Evolutionary conservation across 768 basidiomycete genomes (phyloP).

Genomic region (Fistulinella prunicolor): DNA sequence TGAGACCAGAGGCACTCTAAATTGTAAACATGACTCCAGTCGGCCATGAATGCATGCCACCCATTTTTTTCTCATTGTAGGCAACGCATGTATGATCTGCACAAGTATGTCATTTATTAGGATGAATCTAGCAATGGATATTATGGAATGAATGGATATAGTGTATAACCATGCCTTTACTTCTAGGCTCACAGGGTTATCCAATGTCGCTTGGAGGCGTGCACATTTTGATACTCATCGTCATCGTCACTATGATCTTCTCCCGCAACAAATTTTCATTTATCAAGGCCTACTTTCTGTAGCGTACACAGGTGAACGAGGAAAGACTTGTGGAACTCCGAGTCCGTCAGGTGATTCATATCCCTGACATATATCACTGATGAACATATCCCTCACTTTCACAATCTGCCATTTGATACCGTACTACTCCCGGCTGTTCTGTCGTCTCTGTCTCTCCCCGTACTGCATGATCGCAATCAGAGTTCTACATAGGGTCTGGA

Average conservation of each 20-base stretch:
- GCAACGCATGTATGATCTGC: constrained; percentile 12
- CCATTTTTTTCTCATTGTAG: neutral
- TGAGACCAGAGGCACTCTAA: too few relatives aligned
- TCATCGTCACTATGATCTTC: constrained; percentile 37
- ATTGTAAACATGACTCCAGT: too few relatives aligned
- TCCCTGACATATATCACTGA: neutral
- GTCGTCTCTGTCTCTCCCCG: constrained; percentile 57
- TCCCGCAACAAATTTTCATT: constrained; percentile 41
- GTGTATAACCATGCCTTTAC: constrained; percentile 19
- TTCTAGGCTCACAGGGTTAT: constrained; percentile 20
- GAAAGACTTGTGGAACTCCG: constrained; percentile 66
- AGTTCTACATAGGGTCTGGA: neutral
- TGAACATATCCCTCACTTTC: constrained; percentile 45
- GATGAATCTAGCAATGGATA: constrained; percentile 28
- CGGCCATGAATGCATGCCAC: too few relatives aligned
- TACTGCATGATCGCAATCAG: constrained; percentile 39
- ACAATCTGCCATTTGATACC: constrained; percentile 50
- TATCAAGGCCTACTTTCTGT: constrained; percentile 56
- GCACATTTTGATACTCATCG: constrained; percentile 33
- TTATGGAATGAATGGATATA: constrained; percentile 28
- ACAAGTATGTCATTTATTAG: constrained; percentile 23
- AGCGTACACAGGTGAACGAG: constrained; percentile 54
- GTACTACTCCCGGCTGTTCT: constrained; percentile 46
- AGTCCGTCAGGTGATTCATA: constrained; percentile 37
- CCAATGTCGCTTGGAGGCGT: constrained; percentile 30